These are phyloP conservation scores for Ilyonectria robusta DNA, from an alignment of 2,329 filamentous ascomycete species.

Conservation along the genomic window DNA sequence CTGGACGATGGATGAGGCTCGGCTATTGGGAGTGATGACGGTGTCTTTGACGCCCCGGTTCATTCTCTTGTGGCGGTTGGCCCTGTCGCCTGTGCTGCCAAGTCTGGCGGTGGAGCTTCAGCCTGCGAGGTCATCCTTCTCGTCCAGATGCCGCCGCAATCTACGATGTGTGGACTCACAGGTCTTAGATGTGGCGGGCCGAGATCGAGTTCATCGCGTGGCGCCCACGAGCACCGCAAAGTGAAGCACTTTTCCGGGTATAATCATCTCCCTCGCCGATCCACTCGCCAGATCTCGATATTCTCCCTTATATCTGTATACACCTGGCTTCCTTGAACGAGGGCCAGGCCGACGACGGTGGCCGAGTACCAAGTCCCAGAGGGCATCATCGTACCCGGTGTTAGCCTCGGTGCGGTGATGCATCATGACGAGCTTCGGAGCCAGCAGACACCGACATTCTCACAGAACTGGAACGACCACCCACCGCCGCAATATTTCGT, in stretches of 20 bases:
- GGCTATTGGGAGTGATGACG: slow-evolving; percentile 18
- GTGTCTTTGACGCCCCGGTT: slow-evolving; percentile 28
- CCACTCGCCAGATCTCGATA: background rate
- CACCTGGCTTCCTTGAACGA: slow-evolving; percentile 32
- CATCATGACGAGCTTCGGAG: slow-evolving; percentile 41
- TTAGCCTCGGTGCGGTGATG: slow-evolving; percentile 44
- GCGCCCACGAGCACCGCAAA: background rate
- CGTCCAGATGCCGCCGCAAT: slow-evolving; percentile 5
- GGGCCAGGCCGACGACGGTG: slow-evolving; percentile 29
- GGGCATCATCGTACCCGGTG: slow-evolving; percentile 41
- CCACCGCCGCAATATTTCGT: slow-evolving; percentile 28
- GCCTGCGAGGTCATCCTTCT: slow-evolving; percentile 29
- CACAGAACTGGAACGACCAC: slow-evolving; percentile 34
- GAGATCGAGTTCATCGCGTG: background rate
- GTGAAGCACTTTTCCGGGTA: background rate
- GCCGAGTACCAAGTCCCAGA: slow-evolving; percentile 30
- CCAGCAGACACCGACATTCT: slow-evolving; percentile 35
- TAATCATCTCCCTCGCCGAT: background rate
- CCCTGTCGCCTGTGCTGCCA: slow-evolving; percentile 32
- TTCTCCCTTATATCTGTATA: background rate
- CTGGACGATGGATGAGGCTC: slow-evolving; percentile 24
- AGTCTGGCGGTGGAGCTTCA: slow-evolving; percentile 39
- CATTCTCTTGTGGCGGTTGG: slow-evolving; percentile 41
- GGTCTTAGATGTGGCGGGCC: background rate
- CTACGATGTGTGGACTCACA: background rate